Evolutionary conservation across 768 basidiomycete genomes (phyloP), one percentile per base, ranked within the genome.

Genomic region (Xanthoconium stramineum): DNA sequence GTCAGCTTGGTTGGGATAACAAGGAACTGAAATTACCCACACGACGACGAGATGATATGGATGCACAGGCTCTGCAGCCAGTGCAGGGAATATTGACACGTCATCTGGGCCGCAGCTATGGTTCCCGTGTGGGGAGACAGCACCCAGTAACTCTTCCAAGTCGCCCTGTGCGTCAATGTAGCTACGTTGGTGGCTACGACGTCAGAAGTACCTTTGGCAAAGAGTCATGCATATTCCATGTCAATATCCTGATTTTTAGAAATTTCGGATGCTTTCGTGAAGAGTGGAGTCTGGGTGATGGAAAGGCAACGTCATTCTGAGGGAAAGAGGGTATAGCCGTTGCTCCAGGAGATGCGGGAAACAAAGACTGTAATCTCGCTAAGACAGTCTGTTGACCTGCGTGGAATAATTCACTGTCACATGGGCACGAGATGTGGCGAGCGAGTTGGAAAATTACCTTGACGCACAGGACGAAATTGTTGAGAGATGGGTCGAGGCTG

Each of bases 171-270:
- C 42, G 36, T n/a, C 38, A 20, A 55, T 58, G 57, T 58, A 53
- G 52, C 39, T n/a, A 5, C 5, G 24, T 42, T 36, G 19, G 37
- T 52, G 49, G 56, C 37, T 17, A 24, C 47, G n/a, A 45, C 45
- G 32, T 36, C 45, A 37, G 39, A 28, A 65, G 15, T 30, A 84
- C 88, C 80, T 88, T 91, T 32, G 89, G 89, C 6, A 91, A 65
- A 0, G 85, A 85, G 59, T 91, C 88, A 59, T 91, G 86, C 89
- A 92, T 92, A 60, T 91, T 92, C 89, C 89, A 92, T 37, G 86
- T 87, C 35, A 90, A 50, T 46, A 91, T 81, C 42, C 84, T 75
- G 38, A 89, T 73, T 65, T 91, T 91, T 44, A 91, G 73, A 65
- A 78, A 79, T 59, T 75, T 78, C 17, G 72, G 65, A 24, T 65